Base-by-base conservation (phyloP, 2,329 filamentous ascomycete species). In the Truncatella angustata region DNA sequence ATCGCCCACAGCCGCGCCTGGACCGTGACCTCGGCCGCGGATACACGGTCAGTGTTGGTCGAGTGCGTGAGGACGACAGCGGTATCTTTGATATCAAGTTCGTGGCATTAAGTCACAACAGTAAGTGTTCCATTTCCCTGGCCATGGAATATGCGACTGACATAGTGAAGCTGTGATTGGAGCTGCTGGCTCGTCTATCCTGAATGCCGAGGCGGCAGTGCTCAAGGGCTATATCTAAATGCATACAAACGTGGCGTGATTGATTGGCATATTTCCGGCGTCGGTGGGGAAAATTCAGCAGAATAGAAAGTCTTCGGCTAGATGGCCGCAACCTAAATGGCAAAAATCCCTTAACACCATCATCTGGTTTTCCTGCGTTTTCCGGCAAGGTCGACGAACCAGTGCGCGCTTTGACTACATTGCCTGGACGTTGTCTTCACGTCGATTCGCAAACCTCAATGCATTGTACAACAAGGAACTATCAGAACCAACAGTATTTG, bases 71-170 rank as follows among this genome's bases (percentile, higher is more conserved):
- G 69, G 92, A 96, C 63, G 88, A 90, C 61, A 88, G 86, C 57
- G 90, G 90, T 18, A 87, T 96, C 59, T 97, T 97, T 64, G 94
- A 97, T 67, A 82, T 97, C 68, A 92, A 95, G 70, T 97, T 97
- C 71, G 92, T 94, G 56, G 91, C 91, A 21, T 76, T 97, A 61
- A 96, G 90, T 66, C 94, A 97, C 60, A 84, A 84, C 63, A 85
- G 79, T 82, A 66, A 72, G 79, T 16, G 23, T 47, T 3, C 37
- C 11, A 28, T 20, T 9, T 20, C 26, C 7, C 28, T 23, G 21
- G 21, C n/a, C n/a, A n/a, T 39, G n/a, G n/a, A 32, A 28, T 24
- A 20, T 49, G n/a, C n/a, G 6, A 12, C 39, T 47, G 23, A 35
- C 5, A 26, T 21, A 14, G 28, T 24, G 12, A 53, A 84, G 86